Evolutionary conservation across 768 basidiomycete genomes (phyloP).

Genomic region (Russula compacta): DNA sequence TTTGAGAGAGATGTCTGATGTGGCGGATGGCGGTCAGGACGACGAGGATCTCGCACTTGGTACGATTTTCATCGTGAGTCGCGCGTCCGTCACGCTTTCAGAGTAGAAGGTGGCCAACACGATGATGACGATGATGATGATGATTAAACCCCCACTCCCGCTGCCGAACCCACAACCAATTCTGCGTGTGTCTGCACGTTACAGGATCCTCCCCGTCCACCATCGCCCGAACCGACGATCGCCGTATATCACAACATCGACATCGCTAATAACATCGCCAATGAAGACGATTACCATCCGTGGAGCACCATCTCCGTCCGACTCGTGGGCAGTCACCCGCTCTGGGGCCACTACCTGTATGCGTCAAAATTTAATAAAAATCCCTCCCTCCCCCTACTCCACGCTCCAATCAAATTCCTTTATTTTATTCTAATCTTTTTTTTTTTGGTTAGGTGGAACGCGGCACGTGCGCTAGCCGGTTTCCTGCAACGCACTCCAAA

Average conservation of each 20-base stretch:
- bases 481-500: constrained; percentile 50
- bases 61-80: constrained; percentile 41
- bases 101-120: neutral
- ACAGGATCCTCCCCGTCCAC: constrained; percentile 59
- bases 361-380: constrained; percentile 5
- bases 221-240: constrained; percentile 53
- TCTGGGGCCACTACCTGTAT: constrained; percentile 78
- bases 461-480: constrained; percentile 59
- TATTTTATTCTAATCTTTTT: neutral
- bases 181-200: neutral
- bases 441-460: constrained; percentile 57
- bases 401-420: neutral
- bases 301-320: constrained; percentile 44
- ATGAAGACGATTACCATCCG: neutral
- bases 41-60: constrained; percentile 34
- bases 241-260: constrained; percentile 32
- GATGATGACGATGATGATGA: too few species aligned
- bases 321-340: constrained; percentile 69
- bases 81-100: too few species aligned
- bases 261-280: neutral
- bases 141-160: too few species aligned
- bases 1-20: neutral
- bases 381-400: too few species aligned
- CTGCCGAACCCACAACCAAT: too few species aligned
- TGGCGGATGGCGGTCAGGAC: constrained; percentile 15